These are phyloP conservation scores for Penicillium sp. DNA, from an alignment of 2,329 filamentous ascomycete genomes.

Conservation along the genomic window DNA sequence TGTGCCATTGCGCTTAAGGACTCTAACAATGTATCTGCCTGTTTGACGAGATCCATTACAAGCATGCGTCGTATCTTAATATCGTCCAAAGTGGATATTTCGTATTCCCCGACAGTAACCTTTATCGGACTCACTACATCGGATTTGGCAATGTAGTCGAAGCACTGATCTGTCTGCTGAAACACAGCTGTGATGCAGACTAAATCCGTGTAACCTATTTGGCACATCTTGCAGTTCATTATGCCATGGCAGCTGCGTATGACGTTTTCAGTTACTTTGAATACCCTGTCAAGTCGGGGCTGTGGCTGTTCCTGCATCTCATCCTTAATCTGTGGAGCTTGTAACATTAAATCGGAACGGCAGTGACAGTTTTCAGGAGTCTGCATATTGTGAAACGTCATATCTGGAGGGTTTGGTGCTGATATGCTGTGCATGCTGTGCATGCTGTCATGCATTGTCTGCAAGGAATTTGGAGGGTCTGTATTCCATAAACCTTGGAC, in stretches of 20 bases:
- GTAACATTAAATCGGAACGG: constrained; percentile 13
- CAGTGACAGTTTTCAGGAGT: constrained; percentile 10
- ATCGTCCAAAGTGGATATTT: constrained; percentile 11
- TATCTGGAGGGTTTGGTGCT: neutral
- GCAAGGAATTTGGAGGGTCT: neutral
- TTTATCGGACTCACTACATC: constrained; percentile 15
- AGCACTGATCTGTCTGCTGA: constrained; percentile 16
- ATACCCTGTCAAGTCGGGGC: constrained; percentile 11
- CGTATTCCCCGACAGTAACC: constrained; percentile 14
- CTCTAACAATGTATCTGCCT: constrained; percentile 11
- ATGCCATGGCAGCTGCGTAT: constrained; percentile 13
- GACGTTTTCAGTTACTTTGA: constrained; percentile 14
- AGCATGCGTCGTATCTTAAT: constrained; percentile 11
- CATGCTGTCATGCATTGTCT: neutral
- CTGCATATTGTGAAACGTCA: neutral
- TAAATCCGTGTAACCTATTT: constrained; percentile 13
- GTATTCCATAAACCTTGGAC: neutral
- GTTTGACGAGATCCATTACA: constrained; percentile 13
- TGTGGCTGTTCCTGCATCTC: constrained; percentile 2
- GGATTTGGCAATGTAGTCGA: constrained; percentile 16
- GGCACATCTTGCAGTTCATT: constrained; percentile 7
- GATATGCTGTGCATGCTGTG: neutral
- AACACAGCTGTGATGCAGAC: constrained; percentile 17
- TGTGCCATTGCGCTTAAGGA: constrained; percentile 7
- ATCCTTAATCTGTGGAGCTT: constrained; percentile 11